phyloP scores from a whole-genome alignment of 2,329 filamentous ascomycete species.

The Alternaria metachromatica region DNA sequence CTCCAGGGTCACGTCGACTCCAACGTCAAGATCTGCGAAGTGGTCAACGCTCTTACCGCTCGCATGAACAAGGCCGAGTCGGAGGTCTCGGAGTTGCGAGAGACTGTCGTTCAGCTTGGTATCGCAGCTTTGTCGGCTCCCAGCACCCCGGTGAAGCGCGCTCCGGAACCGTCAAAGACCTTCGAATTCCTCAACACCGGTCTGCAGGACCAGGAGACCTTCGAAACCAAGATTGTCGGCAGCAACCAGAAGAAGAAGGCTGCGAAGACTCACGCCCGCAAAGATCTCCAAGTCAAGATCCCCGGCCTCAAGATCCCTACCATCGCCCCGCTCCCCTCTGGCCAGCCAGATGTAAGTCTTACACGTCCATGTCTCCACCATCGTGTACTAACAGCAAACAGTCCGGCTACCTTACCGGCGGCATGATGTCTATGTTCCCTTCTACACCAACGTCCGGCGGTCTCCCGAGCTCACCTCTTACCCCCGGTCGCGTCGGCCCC shows the following conservation, averaged over 20 bases:
- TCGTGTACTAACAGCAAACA: not conserved
- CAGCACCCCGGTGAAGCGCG: not conserved
- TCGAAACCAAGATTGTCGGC: not conserved
- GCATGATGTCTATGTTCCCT: not conserved
- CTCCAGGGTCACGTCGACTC: slow-evolving; percentile 1
- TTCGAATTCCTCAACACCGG: not conserved
- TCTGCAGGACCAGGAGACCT: not conserved
- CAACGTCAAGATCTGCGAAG: not conserved
- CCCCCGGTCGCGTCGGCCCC: slow-evolving; percentile 20
- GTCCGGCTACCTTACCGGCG: not conserved
- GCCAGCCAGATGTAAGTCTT: slow-evolving; percentile 11
- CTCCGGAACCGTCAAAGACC: not conserved
- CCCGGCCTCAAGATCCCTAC: not conserved
- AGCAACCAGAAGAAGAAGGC: not conserved
- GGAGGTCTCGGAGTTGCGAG: slow-evolving; percentile 66
- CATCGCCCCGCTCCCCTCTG: slow-evolving; percentile 15
- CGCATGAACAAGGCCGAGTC: slow-evolving; percentile 90
- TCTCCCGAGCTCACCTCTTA: slow-evolving; percentile 3
- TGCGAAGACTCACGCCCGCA: slow-evolving; percentile 9
- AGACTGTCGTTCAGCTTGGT: not conserved
- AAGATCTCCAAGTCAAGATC: slow-evolving; percentile 18
- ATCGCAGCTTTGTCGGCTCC: not conserved
- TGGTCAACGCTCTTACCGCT: slow-evolving; percentile 69
- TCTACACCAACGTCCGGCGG: not conserved
- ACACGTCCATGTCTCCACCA: not conserved